Percentiles rank a stretch among this genome's conserved stretches.
Conservation (phyloP, 2,329 filamentous ascomycete species). For the Ciborinia camelliae region DNA sequence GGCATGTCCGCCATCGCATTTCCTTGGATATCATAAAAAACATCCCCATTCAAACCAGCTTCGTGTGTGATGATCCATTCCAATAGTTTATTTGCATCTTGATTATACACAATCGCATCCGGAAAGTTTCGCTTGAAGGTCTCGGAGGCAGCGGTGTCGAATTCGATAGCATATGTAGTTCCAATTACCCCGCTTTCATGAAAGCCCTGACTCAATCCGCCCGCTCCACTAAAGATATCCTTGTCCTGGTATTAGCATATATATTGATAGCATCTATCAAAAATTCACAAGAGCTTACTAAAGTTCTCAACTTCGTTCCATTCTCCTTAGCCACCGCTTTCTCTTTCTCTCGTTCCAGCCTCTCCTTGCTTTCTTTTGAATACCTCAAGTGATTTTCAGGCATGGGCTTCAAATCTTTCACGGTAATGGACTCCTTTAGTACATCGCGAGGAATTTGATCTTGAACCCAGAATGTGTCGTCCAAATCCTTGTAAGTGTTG, state of each 20-base stretch:
- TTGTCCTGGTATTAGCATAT: neutral
- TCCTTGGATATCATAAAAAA: neutral
- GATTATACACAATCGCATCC: neutral
- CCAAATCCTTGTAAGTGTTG: slow-evolving; percentile 22
- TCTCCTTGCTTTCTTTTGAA: neutral
- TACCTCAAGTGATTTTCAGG: neutral
- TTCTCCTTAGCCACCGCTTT: slow-evolving; percentile 7
- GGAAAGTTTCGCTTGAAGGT: slow-evolving; percentile 13
- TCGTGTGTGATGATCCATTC: slow-evolving; percentile 5
- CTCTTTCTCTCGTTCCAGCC: neutral
- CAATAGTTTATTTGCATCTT: slow-evolving; percentile 17
- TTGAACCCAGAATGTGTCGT: slow-evolving; percentile 27
- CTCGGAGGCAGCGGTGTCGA: slow-evolving; percentile 4
- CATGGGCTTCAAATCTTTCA: neutral
- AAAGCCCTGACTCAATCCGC: slow-evolving; percentile 21
- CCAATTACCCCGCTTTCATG: slow-evolving; percentile 15
- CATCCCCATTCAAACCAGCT: neutral
- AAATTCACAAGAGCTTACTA: neutral
- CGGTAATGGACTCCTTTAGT: neutral
- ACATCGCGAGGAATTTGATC: slow-evolving; percentile 6
- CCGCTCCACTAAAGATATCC: slow-evolving; percentile 21
- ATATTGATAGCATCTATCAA: neutral
- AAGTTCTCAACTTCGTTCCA: neutral
- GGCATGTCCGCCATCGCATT: slow-evolving; percentile 19
- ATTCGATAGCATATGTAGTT: slow-evolving; percentile 18